phyloP scores from a whole-genome alignment of 1,284 basidiomycete species.

The Vanrija pseudolonga region DNA sequence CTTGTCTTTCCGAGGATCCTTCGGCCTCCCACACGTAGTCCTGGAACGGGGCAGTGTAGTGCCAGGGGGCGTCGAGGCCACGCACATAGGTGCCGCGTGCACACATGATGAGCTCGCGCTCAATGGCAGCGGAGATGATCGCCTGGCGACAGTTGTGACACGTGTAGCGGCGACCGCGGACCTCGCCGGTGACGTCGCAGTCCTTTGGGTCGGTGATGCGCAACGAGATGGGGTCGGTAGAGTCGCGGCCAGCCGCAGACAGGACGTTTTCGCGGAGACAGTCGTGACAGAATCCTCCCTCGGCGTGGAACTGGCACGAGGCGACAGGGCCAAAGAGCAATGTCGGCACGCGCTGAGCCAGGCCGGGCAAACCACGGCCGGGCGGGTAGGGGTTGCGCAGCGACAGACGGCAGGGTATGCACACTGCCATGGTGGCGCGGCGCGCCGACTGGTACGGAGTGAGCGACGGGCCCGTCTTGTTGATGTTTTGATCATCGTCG shows the following conservation, averaged over 20 bases:
- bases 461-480: background rate
- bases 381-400: too few species aligned
- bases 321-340: constrained; percentile 19
- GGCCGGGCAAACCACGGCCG: too few species aligned
- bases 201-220: background rate
- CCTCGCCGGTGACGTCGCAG: constrained; percentile 1
- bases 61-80: constrained; percentile 8
- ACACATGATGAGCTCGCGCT: constrained; percentile 10
- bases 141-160: constrained; percentile 20
- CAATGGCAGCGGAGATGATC: constrained; percentile 7
- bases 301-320: constrained; percentile 21
- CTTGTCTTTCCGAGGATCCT: constrained; percentile 8
- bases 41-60: background rate
- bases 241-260: background rate
- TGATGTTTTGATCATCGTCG: too few species aligned
- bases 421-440: background rate
- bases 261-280: constrained; percentile 12
- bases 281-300: constrained; percentile 15
- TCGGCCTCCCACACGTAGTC: constrained; percentile 14
- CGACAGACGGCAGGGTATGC: constrained; percentile 10
- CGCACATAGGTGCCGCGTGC: constrained; percentile 9
- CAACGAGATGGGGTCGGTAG: background rate
- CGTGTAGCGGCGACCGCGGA: too few species aligned
- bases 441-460: constrained; percentile 3
- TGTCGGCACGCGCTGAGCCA: constrained; percentile 13